These are phyloP conservation scores for Cinnamomum chago DNA, from an alignment of 164 flowering plant genomes.

Conservation along the genomic window DNA sequence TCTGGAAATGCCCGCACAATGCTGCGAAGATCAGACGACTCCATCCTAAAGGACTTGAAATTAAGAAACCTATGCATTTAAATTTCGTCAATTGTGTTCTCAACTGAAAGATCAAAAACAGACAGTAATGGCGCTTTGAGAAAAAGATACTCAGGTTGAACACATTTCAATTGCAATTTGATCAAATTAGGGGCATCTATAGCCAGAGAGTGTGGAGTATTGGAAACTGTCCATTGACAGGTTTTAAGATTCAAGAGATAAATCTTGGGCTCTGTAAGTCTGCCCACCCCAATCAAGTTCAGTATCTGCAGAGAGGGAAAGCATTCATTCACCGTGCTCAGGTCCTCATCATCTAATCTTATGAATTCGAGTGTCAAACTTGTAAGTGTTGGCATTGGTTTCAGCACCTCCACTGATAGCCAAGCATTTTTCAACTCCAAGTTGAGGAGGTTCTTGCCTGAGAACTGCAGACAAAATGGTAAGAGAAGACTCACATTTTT, in stretches of 20 bases:
- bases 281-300: conserved; percentile 43
- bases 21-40: too few relatives aligned
- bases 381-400: conserved; percentile 33
- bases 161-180: conserved; percentile 31
- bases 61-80: too few relatives aligned
- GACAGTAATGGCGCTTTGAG: conserved; percentile 39
- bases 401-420: conserved; percentile 48
- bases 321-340: conserved; percentile 33
- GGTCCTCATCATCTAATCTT: conserved; percentile 49
- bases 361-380: conserved; percentile 41
- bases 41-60: too few relatives aligned
- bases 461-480: background rate
- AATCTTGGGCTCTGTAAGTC: conserved; percentile 40
- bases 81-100: conserved; percentile 11
- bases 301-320: conserved; percentile 38
- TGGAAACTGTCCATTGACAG: conserved; percentile 40
- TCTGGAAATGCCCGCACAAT: too few relatives aligned
- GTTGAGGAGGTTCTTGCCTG: conserved; percentile 31
- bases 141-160: conserved; percentile 28
- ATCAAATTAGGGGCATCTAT: conserved; percentile 36
- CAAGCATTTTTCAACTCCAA: conserved; percentile 48
- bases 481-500: too few relatives aligned
- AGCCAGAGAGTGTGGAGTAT: conserved; percentile 37
- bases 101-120: conserved; percentile 30
- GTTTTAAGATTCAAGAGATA: conserved; percentile 36